Base-by-base conservation (phyloP, 192 early-diverging fungal genomes). In the Diversispora epigaea region DNA sequence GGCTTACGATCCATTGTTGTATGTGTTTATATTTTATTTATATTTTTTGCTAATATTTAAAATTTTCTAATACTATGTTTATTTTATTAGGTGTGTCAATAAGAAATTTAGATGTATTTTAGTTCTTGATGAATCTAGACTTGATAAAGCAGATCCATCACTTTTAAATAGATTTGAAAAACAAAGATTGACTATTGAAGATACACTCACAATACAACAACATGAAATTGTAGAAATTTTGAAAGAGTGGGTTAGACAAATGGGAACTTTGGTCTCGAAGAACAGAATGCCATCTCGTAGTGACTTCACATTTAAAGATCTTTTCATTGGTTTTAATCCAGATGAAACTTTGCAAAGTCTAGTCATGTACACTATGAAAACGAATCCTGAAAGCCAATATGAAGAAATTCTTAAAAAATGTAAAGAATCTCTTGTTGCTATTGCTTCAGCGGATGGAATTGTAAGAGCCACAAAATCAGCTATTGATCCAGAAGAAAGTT, bases 311-410 rank as follows among this genome's bases (percentile, higher is more conserved):
- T 6, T 62, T 9, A 62, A 55, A 12, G 76, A 77, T 57, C 11
- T 77, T 11, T 77, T 77, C n/a, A 60, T 77, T 73, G 76, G 76
- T 4, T 77, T 63, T 47, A 14, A 60, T 21, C 4, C 9, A 32
- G 60, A 47, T 11, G 69, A 72, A 25, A 73, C 58, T 12, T 12
- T 77, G 15, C 68, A 64, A 39, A 77, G 76, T 55, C 55, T 75
- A 50, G 61, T 75, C 17, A 44, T 75, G 9, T 15, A 75, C 32
- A 9, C 21, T 39, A 43, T 11, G 8, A n/a, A 66, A 21, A 75
- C 43, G n/a, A 75, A 75, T 65, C 61, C 62, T 5, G 25, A 50
- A 9, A 11, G 4, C 1, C 10, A 60, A 14, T 17, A 62, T 52
- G 46, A 54, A 8, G 45, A 11, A 25, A 77, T 77, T 64, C 17